phyloP scores from a whole-genome alignment of 192 early-diverging fungal species.

The Backusella parvicylindrica region DNA sequence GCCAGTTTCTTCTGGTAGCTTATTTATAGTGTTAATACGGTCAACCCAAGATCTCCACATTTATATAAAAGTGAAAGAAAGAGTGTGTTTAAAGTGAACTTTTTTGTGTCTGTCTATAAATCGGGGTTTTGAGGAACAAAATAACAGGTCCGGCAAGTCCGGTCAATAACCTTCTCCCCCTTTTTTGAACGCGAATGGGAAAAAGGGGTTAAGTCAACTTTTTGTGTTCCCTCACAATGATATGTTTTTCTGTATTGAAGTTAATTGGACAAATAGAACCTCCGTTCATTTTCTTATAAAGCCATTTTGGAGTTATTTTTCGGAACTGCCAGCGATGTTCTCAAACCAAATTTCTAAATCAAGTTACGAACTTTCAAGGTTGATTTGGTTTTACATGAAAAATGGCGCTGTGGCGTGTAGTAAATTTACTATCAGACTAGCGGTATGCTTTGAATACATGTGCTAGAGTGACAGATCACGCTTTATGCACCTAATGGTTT shows the following conservation, averaged over 20 bases:
- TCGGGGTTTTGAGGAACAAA: not conserved
- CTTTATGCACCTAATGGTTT: no score
- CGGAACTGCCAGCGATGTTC: not conserved
- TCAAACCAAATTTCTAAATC: not conserved
- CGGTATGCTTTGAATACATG: no score
- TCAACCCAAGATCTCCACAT: slow-evolving; percentile 44
- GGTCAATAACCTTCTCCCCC: no score
- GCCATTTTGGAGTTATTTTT: not conserved
- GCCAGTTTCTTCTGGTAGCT: not conserved
- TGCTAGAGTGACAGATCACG: no score
- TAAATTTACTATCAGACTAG: no score
- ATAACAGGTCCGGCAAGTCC: not conserved
- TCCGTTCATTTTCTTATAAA: not conserved
- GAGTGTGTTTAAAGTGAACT: not conserved
- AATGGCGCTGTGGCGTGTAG: no score
- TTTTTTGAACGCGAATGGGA: no score
- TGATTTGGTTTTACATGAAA: no score
- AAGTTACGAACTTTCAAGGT: no score
- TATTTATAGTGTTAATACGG: slow-evolving; percentile 29
- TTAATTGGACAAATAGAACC: not conserved
- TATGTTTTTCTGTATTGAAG: not conserved
- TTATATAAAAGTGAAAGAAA: not conserved
- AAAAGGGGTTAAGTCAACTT: not conserved
- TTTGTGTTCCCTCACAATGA: not conserved
- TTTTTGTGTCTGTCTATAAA: not conserved